Evolutionary conservation across 1,284 basidiomycete species (phyloP), one percentile per base, ranked within the genome.

Genomic region (Fomitiporia mediterranea): DNA sequence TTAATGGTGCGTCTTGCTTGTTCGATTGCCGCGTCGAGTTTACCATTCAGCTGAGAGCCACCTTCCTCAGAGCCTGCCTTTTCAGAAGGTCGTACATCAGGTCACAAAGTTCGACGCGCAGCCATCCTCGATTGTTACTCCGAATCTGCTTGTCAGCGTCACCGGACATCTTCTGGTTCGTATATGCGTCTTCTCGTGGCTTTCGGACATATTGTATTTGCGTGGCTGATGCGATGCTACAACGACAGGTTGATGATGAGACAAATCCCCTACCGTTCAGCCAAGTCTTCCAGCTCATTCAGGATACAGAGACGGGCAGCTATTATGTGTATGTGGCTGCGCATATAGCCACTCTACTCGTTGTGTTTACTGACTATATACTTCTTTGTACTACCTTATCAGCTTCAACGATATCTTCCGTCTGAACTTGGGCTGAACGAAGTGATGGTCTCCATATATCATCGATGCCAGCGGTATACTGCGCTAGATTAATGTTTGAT

Each of bases 341-440:
- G 43, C 53, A 56, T 60, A 51, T 47, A 50, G 48, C 28, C 48
- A 55, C 15, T 28, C 25, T 28, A 17, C 8, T 40, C 21, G 25
- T 48, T 37, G 17, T 25, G 34, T 46, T n/a, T 35, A 55, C 8
- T 27, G 53, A 43, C 43, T 57, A n/a, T n/a, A n/a, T n/a, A n/a
- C 21, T 19, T 43, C 30, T 44, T 32, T 38, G 15, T 46, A 53
- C 30, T 15, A 38, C 6, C 53, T 48, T 9, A 35, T 27, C 65
- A 91, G 89, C 49, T 77, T 79, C 69, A 94, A 94, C 71, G 91
- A 94, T 70, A 83, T 94, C 62, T 94, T 95, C 88, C 86, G 91
- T 67, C 83, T 95, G 17, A 58, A 54, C 34, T 37, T 54, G 6
- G 56, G 56, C 39, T 58, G 46, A 58, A n/a, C 17, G 25, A 21